phyloP scores from a whole-genome alignment of 371 early-diverging fungal genomes.

The Lichtheimia corymbifera region DNA sequence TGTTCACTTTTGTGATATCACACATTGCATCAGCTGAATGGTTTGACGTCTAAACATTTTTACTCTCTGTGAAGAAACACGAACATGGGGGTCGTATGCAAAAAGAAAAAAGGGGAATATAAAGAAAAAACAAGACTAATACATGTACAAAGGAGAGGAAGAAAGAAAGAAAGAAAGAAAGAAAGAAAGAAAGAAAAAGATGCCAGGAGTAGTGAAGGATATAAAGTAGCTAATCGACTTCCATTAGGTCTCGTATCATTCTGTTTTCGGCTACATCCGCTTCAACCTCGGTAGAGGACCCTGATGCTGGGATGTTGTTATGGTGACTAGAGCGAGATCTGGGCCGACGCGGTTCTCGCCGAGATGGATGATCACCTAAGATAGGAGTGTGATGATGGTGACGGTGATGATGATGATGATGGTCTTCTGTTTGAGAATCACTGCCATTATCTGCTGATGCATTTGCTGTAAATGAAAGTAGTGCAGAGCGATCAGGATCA shows the following conservation, averaged over 20 bases:
- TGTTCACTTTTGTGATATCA: too few species aligned
- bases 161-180: too few species aligned
- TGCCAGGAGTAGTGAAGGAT: neutral
- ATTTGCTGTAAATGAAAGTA: neutral
- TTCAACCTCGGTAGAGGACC: constrained; percentile 26
- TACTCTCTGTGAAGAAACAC: neutral
- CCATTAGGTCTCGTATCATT: constrained; percentile 17
- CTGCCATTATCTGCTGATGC: constrained; percentile 2
- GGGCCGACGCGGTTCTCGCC: constrained; percentile 8
- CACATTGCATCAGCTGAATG: too few species aligned
- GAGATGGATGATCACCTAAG: constrained; percentile 5
- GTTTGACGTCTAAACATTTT: too few species aligned
- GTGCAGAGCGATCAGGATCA: neutral
- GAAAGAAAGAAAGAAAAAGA: neutral
- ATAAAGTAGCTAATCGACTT: constrained; percentile 10
- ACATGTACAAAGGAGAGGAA: constrained; percentile 1
- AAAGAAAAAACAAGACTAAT: neutral
- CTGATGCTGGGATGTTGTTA: constrained; percentile 14
- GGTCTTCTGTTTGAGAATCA: neutral
- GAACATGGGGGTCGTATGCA: neutral
- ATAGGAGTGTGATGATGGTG: neutral
- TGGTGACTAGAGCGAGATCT: constrained; percentile 21
- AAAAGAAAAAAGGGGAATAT: neutral
- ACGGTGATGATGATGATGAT: neutral
- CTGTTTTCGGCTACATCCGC: constrained; percentile 13